Base-by-base conservation (phyloP, 1,284 basidiomycete species). In the Tetrapyrgos nigripes region DNA sequence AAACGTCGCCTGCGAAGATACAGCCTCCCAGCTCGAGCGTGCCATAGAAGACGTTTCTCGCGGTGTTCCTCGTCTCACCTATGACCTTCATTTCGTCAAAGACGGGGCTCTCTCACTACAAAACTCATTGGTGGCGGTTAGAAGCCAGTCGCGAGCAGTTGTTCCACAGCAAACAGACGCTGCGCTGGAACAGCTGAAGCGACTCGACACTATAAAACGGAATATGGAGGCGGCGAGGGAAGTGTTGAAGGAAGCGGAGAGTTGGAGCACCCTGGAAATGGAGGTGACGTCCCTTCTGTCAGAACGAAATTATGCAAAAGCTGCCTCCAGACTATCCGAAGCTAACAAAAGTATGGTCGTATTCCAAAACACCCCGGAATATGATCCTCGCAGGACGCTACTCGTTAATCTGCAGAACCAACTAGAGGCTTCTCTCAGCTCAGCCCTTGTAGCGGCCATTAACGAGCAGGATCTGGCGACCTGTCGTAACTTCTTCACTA, bases 41-140 rank as follows among this genome's bases (percentile, higher is more conserved):
- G 85, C 88, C 48, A 95, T 98, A 61, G 89, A 94, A 68, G 94
- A 96, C 68, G 92, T 97, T 49, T 93, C 94, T 1, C 85, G 94
- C 50, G 87, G 89, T 3, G 89, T 96, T 10, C 94, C 96, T 4
- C 85, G 96, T 35, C 82, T 98, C 47, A 88, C 90, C 1, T 97
- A 97, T 70, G 96, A 97, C 74, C 80, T 98, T 21, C 95, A 97
- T 71, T 96, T 97, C 75, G 96, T 97, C 87, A 89, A 92, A 50
- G 96, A 97, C 70, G 88, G 89, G 35, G 94, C 95, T 0, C 75
- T 91, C 13, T 84, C 91, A 1, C 80, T 97, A 19, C 89, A 92
- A 63, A 76, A 75, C 23, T 77, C 85, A 6, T 77, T 96, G 17
- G 76, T 81, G 17, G 79, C 80, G 29, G 86, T 93, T 17, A 79